Evolutionary conservation across 805 yeast genomes (phyloP), one percentile per base, ranked within the genome.

Genomic region (Wickerhamomyces silvicola): DNA sequence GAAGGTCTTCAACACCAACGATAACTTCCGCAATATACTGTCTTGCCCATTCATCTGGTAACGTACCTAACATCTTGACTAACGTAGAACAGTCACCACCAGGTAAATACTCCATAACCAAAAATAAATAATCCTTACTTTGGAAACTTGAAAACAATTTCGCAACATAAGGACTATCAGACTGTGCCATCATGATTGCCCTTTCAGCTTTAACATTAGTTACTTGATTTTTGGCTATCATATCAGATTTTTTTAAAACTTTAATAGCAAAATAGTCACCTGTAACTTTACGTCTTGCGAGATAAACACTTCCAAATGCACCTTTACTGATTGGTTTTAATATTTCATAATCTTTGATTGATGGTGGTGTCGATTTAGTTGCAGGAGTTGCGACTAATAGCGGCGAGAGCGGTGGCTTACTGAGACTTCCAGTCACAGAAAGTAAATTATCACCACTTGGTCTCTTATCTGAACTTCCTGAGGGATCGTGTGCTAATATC

Each of bases 201-300:
- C 98, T 64, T 55, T 94, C 99, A 1, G 95, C 83, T 48, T 82
- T 83, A 20, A 94, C 95, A 53, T 92, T 92, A 14, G 88, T 78
- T 5, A 90, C 90, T 62, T 92, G 98, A 64, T 94, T 94, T 60
- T 90, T 92, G 2, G 95, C 90, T 38, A 92, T 79, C 97, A 92
- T 92, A 57, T 92, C 97, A 4, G 94, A 72, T 57, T 92, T 92
- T 46, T 79, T 84, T 40, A 92, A 62, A 10, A 86, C 92, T 55
- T 92, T 92, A 41, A 92, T 87, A 0, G 99, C 98, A 46, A 84
- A 90, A 56, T 87, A 83, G 41, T 94, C 98, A 5, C 97, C 96
- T 0, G 97, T 90, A 10, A 81, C 57, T 46, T 77, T 80, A 48
- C 92, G 72, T 42, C 79, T 76, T 0, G 95, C 88, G 7, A 92